Evolutionary conservation across 257 asterid genomes (phyloP), one percentile per base, ranked within the genome.

Genomic region (Striga asiatica): DNA sequence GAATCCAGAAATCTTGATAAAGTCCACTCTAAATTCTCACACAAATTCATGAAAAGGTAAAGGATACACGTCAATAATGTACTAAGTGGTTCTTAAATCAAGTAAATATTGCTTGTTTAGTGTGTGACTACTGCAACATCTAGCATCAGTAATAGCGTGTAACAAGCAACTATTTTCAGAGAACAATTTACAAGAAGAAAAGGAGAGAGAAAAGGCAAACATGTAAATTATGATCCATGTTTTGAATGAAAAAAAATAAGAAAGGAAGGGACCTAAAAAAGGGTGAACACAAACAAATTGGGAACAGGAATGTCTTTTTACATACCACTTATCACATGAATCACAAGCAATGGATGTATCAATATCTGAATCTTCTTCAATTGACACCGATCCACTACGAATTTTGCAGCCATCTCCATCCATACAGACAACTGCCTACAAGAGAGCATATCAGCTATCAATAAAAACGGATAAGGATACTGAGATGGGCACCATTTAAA

Each of bases 271-370:
- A 11, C 16, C n/a, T 2, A 38, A 14, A n/a, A 38, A 38, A 38
- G 45, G 5, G 22, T 21, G 11, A 35, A 25, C 10, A 62, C 5
- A 46, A 47, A 45, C 38, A 49, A 34, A 48, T 22, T 12, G 13
- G 49, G 32, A 34, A 23, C 21, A 0, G 24, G 51, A 45, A 48
- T n/a, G 31, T 46, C n/a, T 31, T 37, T 23, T 25, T 50, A 19
- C 72, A 55, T 75, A 87, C 98, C 98, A 92, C 75, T 72, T 76
- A 66, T 92, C 97, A 78, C 98, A 92, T 14, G 83, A 81, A 76
- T 92, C 98, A 78, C 98, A 92, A 59, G 98, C 98, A 76, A 92
- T 88, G 43, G 97, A 87, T 52, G 97, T 92, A 75, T 92, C 98
- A 66, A 84, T 69, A 68, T 77, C 85, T 37, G 87, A 66, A 80